Conservation (phyloP, 2,329 filamentous ascomycete species). For the Pseudomassariella vexata region DNA sequence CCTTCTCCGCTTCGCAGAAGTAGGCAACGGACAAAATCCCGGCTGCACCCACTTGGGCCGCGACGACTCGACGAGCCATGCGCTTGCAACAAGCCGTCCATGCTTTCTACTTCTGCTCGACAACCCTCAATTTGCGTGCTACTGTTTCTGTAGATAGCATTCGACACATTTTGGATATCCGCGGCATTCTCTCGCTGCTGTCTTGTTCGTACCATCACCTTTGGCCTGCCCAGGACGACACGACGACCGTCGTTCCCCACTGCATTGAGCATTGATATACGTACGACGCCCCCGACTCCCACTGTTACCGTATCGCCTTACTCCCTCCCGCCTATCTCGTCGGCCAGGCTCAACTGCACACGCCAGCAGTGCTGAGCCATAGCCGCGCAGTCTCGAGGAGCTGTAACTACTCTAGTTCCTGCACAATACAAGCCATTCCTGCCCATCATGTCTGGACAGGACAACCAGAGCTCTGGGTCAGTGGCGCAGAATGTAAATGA, state of each 20-base stretch:
- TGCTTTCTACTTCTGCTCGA: too few relatives aligned
- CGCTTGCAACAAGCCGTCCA: neutral
- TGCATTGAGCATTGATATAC: too few relatives aligned
- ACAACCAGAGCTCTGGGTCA: slow-evolving; percentile 17
- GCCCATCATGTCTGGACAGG: slow-evolving; percentile 5
- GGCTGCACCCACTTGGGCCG: slow-evolving; percentile 2
- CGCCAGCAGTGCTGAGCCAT: slow-evolving; percentile 18
- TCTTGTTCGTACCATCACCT: too few relatives aligned
- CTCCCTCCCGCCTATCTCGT: slow-evolving; percentile 11
- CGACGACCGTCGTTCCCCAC: too few relatives aligned
- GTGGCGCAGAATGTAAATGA: slow-evolving; percentile 23
- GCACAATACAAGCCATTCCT: neutral
- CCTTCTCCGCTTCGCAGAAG: too few relatives aligned
- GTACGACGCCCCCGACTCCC: too few relatives aligned
- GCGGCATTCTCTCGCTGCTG: neutral
- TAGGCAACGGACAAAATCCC: neutral
- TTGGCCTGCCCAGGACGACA: too few relatives aligned
- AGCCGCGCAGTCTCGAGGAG: slow-evolving; percentile 12
- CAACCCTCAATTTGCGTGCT: too few relatives aligned
- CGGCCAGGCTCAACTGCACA: too few relatives aligned
- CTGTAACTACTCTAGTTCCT: slow-evolving; percentile 3
- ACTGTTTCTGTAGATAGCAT: too few relatives aligned
- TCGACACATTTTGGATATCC: too few relatives aligned
- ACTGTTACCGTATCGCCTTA: neutral
- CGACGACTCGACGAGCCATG: neutral